These are phyloP conservation scores for Zasmidium citrigriseum DNA, from an alignment of 2,329 filamentous ascomycete genomes.

Conservation along the genomic window DNA sequence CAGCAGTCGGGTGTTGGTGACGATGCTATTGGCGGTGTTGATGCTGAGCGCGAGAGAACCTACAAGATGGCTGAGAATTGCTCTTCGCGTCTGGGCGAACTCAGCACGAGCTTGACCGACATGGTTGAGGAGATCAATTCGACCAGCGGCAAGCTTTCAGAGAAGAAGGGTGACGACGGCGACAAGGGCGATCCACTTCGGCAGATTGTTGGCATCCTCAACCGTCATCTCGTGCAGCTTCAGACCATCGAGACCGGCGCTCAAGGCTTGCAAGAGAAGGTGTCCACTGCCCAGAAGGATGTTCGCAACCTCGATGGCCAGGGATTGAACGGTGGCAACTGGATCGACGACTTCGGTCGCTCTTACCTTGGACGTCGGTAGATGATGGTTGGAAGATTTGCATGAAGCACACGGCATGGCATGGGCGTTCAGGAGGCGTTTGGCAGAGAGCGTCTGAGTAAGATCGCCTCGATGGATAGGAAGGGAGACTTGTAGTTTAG, in stretches of 20 bases:
- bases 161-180: slow-evolving; percentile 79
- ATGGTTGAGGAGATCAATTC: slow-evolving; percentile 99
- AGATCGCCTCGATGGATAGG: background rate
- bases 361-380: slow-evolving; percentile 76
- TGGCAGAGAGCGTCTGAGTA: background rate
- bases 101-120: slow-evolving; percentile 86
- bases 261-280: slow-evolving; percentile 77
- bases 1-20: slow-evolving; percentile 63
- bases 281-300: slow-evolving; percentile 77
- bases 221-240: slow-evolving; percentile 85
- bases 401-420: too few species aligned
- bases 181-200: slow-evolving; percentile 65
- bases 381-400: too few species aligned
- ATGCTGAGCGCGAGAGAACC: slow-evolving; percentile 92
- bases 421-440: background rate
- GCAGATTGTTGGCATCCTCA: slow-evolving; percentile 93
- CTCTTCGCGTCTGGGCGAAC: slow-evolving; percentile 85
- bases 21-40: slow-evolving; percentile 70
- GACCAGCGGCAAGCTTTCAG: slow-evolving; percentile 76
- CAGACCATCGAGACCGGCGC: slow-evolving; percentile 92
- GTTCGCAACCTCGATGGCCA: slow-evolving; percentile 59
- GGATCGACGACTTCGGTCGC: slow-evolving; percentile 85
- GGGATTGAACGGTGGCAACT: slow-evolving; percentile 53
- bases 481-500: background rate
- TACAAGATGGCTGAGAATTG: slow-evolving; percentile 94